A percentile compares a stretch with the other conserved stretches of the same genome.
Evolutionary conservation across 768 basidiomycete genomes (phyloP).

Genomic region (Panaeolus papilionaceus): DNA sequence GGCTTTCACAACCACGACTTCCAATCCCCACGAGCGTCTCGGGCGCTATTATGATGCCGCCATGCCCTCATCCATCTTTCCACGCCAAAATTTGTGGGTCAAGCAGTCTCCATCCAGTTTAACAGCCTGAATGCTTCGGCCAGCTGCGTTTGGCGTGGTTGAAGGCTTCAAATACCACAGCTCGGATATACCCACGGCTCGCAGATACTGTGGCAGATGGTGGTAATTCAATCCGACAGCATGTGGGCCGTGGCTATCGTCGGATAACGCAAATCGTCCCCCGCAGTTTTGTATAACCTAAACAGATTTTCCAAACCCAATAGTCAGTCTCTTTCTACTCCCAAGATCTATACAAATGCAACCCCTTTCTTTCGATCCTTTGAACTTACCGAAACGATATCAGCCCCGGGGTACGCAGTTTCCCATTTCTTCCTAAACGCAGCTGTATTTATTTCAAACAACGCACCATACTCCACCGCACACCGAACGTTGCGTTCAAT

Average conservation of each 20-base stretch:
- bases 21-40: slow-evolving; percentile 9
- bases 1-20: neutral
- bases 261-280: slow-evolving; percentile 87
- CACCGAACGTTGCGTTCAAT: slow-evolving; percentile 77
- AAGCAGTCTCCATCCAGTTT: slow-evolving; percentile 60
- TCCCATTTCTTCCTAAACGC: slow-evolving; percentile 93
- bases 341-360: neutral
- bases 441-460: slow-evolving; percentile 94
- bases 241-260: slow-evolving; percentile 93
- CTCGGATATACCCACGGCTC: slow-evolving; percentile 61
- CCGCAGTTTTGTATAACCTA: slow-evolving; percentile 74
- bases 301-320: slow-evolving; percentile 3
- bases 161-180: slow-evolving; percentile 65
- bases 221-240: slow-evolving; percentile 89
- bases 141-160: slow-evolving; percentile 47
- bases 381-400: slow-evolving; percentile 69
- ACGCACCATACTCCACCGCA: slow-evolving; percentile 81
- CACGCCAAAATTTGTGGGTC: slow-evolving; percentile 64
- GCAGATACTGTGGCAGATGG: slow-evolving; percentile 68
- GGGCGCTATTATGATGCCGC: neutral
- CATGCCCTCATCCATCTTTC: neutral
- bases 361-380: slow-evolving; percentile 18
- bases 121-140: slow-evolving; percentile 49
- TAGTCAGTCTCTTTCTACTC: neutral
- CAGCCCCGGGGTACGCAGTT: slow-evolving; percentile 81